A percentile compares a stretch with the other conserved stretches of the same genome.
Conservation (phyloP, 108 stramenopile genomes). For the Conticribra weissflogii region DNA sequence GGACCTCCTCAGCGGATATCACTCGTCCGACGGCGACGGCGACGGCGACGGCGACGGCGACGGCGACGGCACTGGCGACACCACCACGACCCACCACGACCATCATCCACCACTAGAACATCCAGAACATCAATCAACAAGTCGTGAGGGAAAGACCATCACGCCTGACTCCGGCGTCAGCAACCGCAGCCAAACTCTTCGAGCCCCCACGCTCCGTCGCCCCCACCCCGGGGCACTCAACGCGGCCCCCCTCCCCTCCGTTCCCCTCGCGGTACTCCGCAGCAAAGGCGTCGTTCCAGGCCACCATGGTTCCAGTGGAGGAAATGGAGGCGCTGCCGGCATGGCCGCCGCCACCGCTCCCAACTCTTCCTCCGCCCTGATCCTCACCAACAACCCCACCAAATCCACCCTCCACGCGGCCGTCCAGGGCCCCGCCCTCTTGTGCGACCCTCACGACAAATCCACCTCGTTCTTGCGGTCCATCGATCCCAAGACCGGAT, state of each 20-base stretch:
- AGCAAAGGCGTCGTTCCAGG: constrained; percentile 20
- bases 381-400: not conserved
- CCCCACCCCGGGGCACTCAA: constrained; percentile 34
- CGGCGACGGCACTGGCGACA: not conserved
- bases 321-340: not conserved
- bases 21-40: not conserved
- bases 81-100: not conserved
- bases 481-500: constrained; percentile 36
- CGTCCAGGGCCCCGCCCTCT: constrained; percentile 67
- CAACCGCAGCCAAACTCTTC: no score
- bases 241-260: constrained; percentile 45
- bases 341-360: not conserved
- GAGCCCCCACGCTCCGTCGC: constrained; percentile 6
- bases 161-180: no score
- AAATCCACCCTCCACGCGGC: constrained; percentile 10
- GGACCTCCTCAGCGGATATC: constrained; percentile 5
- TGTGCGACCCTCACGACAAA: constrained; percentile 53
- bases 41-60: not conserved
- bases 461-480: constrained; percentile 40
- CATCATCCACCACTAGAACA: no score
- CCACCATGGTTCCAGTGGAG: not conserved
- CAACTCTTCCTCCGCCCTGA: not conserved
- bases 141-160: no score
- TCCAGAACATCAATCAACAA: no score
- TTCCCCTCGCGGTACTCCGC: constrained; percentile 36